Base-by-base conservation (phyloP, 2,329 filamentous ascomycete species). In the Aspergillus sp. region DNA sequence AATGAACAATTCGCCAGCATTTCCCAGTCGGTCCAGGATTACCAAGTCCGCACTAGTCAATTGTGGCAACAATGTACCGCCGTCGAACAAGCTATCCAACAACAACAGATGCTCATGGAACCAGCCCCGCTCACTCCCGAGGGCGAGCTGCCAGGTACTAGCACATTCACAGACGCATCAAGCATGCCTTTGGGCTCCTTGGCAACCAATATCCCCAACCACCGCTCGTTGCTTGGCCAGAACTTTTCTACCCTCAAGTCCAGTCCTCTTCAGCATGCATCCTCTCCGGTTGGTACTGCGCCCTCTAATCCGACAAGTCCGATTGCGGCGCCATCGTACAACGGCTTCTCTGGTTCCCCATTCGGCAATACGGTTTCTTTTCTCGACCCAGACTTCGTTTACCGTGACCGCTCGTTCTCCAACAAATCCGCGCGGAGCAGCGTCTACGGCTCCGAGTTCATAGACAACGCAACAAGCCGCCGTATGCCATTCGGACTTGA, bases 51-150 rank as follows among this genome's bases (percentile, higher is more conserved):
- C 45, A 78, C 74, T 13, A 74, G 71, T 56, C 74, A 79, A 59
- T 63, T 76, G 32, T 78, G 74, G 74, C 73, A 76, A 59, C 76
- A 80, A 66, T 73, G 72, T 42, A 69, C 72, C 41, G 66, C 71
- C 41, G 71, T 79, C 38, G 76, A 79, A 60, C 73, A 78, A 59
- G 71, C 73, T 17, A 75, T 76, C 49, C 74, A 78, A 55, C 77
- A 79, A 45, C 75, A 77, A 56, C 76, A 74, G 54, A 73, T 75
- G 67, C 73, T 75, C 53, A 63, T 74, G 62, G 76, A 74, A 43
- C 71, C 71, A 51, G 77, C 74, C n/a, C 76, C 76, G 34, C 66
- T 79, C 48, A 86, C 84, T n/a, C 85, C 85, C n/a, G 85, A 87
- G 71, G 83, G 82, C 26, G 78, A 80, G 32, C 71, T 86, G 13